Conservation (phyloP, 305 asterid genomes). For the Caryopteris hybrid region DNA sequence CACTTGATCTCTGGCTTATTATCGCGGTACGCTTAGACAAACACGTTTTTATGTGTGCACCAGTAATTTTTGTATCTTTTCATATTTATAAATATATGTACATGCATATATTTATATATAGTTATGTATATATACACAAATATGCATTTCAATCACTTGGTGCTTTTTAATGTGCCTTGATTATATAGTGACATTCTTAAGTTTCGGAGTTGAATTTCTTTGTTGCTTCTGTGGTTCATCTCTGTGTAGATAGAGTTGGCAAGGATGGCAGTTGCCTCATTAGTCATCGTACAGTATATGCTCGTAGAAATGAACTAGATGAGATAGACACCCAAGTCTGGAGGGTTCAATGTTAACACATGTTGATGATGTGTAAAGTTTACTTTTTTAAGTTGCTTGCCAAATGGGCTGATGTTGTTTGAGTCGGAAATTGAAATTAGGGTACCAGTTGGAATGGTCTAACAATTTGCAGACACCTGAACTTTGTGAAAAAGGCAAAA, state of each 20-base stretch:
- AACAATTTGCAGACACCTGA: not conserved
- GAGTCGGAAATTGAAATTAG: not conserved
- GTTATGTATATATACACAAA: too few relatives aligned
- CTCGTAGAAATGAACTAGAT: not conserved
- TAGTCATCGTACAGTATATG: not conserved
- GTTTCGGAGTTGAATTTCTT: not conserved
- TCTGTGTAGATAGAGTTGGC: not conserved
- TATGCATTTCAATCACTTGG: not conserved
- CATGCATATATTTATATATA: too few relatives aligned
- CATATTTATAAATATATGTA: not conserved
- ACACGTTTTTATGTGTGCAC: not conserved
- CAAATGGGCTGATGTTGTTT: not conserved
- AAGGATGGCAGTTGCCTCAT: not conserved
- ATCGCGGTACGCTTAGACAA: slow-evolving; percentile 57
- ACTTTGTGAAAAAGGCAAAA: not conserved
- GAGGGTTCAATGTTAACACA: not conserved
- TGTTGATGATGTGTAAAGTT: not conserved
- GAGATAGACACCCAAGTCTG: not conserved
- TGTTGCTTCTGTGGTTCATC: slow-evolving; percentile 6
- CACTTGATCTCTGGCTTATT: slow-evolving; percentile 94
- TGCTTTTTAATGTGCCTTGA: not conserved
- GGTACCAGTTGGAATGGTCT: not conserved
- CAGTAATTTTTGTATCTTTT: not conserved
- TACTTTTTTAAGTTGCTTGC: not conserved
- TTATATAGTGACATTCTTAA: not conserved